A percentile compares a stretch with the other conserved stretches of the same genome.
Conservation (phyloP, 2,329 filamentous ascomycete genomes). For the Bisporella sp. region DNA sequence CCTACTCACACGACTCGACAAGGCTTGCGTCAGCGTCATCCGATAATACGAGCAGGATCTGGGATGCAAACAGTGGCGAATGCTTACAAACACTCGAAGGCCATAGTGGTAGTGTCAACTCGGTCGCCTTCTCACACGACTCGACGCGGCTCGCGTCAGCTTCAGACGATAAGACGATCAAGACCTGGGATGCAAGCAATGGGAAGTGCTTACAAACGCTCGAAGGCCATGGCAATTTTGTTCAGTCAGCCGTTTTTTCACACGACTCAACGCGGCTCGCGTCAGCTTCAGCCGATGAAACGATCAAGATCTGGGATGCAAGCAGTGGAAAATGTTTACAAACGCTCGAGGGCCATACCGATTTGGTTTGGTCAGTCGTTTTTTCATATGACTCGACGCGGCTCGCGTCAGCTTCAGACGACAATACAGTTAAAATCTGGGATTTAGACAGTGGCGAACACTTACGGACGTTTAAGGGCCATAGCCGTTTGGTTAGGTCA, state of each 20-base stretch:
- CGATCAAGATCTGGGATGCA: too few relatives aligned
- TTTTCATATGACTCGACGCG: not conserved
- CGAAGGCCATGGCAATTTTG: not conserved
- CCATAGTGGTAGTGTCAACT: not conserved
- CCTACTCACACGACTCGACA: too few relatives aligned
- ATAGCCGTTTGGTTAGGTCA: not conserved
- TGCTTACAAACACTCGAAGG: not conserved
- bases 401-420: too few relatives aligned
- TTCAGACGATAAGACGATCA: too few relatives aligned
- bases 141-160: not conserved
- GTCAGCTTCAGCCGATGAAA: too few relatives aligned
- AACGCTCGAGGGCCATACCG: not conserved
- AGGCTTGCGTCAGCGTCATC: not conserved
- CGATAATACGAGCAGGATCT: not conserved
- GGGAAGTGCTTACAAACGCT: not conserved
- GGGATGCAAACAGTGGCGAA: not conserved
- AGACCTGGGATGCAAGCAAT: too few relatives aligned
- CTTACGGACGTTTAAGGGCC: not conserved
- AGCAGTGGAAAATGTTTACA: too few relatives aligned
- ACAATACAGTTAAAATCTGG: not conserved
- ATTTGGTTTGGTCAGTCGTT: not conserved
- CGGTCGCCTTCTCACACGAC: not conserved
- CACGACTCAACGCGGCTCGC: not conserved
- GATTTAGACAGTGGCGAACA: not conserved
- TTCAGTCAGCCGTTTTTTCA: not conserved